These are phyloP conservation scores for Trichoderma sp. DNA, from an alignment of 2,329 filamentous ascomycete species.

Conservation along the genomic window DNA sequence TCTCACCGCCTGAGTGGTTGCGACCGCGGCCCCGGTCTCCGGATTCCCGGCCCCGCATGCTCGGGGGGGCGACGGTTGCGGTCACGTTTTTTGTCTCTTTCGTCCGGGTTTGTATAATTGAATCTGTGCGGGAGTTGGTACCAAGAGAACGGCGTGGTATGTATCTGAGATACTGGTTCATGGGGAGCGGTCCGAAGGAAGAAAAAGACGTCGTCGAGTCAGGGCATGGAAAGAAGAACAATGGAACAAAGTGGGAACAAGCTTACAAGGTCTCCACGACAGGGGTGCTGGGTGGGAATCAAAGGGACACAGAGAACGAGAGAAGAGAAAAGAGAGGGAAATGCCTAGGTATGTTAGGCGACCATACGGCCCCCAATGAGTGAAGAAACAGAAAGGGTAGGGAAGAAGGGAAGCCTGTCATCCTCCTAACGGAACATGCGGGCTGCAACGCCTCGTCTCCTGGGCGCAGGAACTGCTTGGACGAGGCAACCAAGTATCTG, in stretches of 20 bases:
- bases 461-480: conserved; percentile 18
- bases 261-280: no score
- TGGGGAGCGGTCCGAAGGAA: no score
- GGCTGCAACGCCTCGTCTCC: conserved; percentile 1
- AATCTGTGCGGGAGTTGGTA: no score
- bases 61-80: conserved; percentile 17
- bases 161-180: no score
- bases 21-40: conserved; percentile 29
- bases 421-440: conserved; percentile 12
- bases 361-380: conserved; percentile 9
- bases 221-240: no score
- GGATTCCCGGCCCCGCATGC: conserved; percentile 28
- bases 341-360: not conserved
- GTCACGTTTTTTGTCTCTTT: not conserved
- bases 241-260: no score
- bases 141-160: no score
- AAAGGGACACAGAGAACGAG: not conserved
- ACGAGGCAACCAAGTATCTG: not conserved
- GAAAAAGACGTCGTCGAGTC: no score
- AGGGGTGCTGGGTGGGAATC: not conserved
- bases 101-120: no score
- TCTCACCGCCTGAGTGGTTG: conserved; percentile 26
- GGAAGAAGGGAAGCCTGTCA: no score
- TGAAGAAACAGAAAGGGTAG: no score
- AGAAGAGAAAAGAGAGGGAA: not conserved